Conservation (phyloP, 352 stramenopile genomes). For the Phytophthora meadii region DNA sequence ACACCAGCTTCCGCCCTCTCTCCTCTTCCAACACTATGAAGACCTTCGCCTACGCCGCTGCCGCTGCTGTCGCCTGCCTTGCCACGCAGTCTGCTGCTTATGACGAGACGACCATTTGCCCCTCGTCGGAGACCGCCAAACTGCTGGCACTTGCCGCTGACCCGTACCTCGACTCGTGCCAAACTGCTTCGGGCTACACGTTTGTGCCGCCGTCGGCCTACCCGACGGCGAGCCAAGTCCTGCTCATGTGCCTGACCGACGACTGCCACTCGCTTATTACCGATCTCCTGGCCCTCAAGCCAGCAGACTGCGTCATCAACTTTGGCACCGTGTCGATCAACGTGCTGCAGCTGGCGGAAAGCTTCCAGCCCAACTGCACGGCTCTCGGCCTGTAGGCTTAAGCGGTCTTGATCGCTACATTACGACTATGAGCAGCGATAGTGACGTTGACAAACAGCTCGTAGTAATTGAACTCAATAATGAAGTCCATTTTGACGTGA, state of each 20-base stretch:
- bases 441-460: slow-evolving; percentile 16
- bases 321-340: slow-evolving; percentile 54
- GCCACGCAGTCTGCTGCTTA: slow-evolving; percentile 40
- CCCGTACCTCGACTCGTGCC: slow-evolving; percentile 30
- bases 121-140: slow-evolving; percentile 38
- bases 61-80: slow-evolving; percentile 29
- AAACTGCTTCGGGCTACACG: slow-evolving; percentile 38
- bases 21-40: slow-evolving; percentile 42
- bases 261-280: slow-evolving; percentile 45
- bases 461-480: slow-evolving; percentile 23
- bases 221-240: slow-evolving; percentile 35
- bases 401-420: slow-evolving; percentile 16
- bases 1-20: slow-evolving; percentile 28
- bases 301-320: slow-evolving; percentile 52
- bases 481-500: slow-evolving; percentile 25
- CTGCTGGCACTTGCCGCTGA: slow-evolving; percentile 33
- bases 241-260: slow-evolving; percentile 47
- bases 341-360: slow-evolving; percentile 50
- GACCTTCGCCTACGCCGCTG: slow-evolving; percentile 39
- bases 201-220: slow-evolving; percentile 46
- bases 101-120: slow-evolving; percentile 34
- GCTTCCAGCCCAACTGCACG: slow-evolving; percentile 47
- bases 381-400: slow-evolving; percentile 35
- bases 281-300: slow-evolving; percentile 38
- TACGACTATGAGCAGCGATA: slow-evolving; percentile 8